Evolutionary conservation across 2,329 filamentous ascomycete species (phyloP), one percentile per base, ranked within the genome.

Genomic region (Claviceps spartinae): DNA sequence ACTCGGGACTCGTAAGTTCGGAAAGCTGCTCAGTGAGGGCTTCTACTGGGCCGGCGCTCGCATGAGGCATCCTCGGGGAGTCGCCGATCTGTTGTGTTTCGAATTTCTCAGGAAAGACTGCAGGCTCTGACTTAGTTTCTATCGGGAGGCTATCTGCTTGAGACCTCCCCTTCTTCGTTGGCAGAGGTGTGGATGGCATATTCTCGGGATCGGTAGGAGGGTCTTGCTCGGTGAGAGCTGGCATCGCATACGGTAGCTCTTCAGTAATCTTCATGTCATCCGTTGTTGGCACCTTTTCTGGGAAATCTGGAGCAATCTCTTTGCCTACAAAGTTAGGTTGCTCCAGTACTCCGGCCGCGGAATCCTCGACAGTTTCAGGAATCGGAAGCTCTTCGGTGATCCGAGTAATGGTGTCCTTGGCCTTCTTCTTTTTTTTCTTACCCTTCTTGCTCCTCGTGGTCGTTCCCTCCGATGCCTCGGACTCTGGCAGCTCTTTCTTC

Each of bases 91-190:
- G 45, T 41, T 53, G 13, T 11, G n/a, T 13, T 50, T 50, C 50
- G 3, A 46, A 34, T 4, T 24, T 41, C 11, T 37, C 16, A 8
- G 22, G n/a, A 14, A 22, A 40, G 5, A 13, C 16, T 26, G 26
- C 24, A 52, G 22, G 14, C 9, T 47, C 20, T 30, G 26, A 18
- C 41, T 53, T 36, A 5, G 24, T 30, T 13, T 41, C 40, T 14
- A 16, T 36, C 14, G 37, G 14, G 22, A 47, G 18, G 16, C 55
- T 54, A 22, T 57, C 54, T 4, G 55, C 20, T 9, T 41, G 53
- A 24, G 54, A 34, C 44, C 51, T 55, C 50, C 58, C 63, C 59
- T 62, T 63, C 18, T 46, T 53, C 1, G 48, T 49, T 34, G 50
- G 44, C 34, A 40, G 11, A 36, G 49, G 50, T 9, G 42, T 36